Conservation (phyloP, 768 basidiomycete genomes). For the Boletus fagicola region DNA sequence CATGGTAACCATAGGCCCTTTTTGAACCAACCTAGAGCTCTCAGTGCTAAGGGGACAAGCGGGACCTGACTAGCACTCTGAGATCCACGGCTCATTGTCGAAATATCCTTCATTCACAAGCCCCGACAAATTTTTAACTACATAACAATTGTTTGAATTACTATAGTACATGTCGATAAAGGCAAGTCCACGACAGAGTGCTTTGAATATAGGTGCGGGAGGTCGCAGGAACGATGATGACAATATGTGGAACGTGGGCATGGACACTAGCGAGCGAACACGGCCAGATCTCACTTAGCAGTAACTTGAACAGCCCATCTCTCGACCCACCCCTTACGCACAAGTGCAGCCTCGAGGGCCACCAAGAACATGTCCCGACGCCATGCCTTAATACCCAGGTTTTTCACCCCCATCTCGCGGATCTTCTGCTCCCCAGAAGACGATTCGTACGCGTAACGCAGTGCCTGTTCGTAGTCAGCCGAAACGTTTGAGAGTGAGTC, state of each 20-base stretch:
- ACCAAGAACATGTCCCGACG: slow-evolving; percentile 46
- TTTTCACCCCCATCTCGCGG: slow-evolving; percentile 13
- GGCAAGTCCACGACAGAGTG: neutral
- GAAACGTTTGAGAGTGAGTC: slow-evolving; percentile 42
- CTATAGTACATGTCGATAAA: neutral
- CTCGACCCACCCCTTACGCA: slow-evolving; percentile 42
- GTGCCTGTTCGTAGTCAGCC: slow-evolving; percentile 24
- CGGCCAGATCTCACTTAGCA: slow-evolving; percentile 9
- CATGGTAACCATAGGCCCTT: neutral
- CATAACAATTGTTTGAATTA: neutral
- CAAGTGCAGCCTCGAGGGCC: slow-evolving; percentile 52
- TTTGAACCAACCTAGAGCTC: neutral
- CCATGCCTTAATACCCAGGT: slow-evolving; percentile 39
- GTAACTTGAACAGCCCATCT: slow-evolving; percentile 43
- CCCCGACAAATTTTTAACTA: neutral
- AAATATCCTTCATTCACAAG: neutral
- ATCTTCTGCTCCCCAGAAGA: slow-evolving; percentile 10
- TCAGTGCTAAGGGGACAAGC: neutral
- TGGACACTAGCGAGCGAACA: neutral
- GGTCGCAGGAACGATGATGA: neutral
- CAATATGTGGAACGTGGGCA: neutral
- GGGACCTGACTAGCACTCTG: neutral
- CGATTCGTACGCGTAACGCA: slow-evolving; percentile 9
- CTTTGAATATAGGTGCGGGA: neutral
- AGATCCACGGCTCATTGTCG: too few species aligned